Evolutionary conservation across 768 basidiomycete species (phyloP).

Genomic region (Saitozyma sp.): DNA sequence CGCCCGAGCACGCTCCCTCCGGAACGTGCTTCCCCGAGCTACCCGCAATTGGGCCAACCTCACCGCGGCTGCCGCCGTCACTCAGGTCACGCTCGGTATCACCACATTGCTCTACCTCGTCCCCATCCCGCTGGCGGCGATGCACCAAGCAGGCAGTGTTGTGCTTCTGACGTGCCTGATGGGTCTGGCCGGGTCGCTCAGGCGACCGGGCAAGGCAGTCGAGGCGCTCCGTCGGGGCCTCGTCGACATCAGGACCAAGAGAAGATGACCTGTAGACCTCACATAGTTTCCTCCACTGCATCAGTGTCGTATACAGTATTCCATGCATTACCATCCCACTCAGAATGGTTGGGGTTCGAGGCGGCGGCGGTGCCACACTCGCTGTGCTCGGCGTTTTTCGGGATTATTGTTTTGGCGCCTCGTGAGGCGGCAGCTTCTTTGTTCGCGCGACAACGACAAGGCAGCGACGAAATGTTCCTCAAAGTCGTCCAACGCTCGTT

Average conservation of each 20-base stretch:
- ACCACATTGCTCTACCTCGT: constrained; percentile 88
- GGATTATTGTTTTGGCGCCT: too few species aligned
- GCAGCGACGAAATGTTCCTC: too few species aligned
- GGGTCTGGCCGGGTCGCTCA: constrained; percentile 69
- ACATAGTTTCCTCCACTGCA: neutral
- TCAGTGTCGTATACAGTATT: constrained; percentile 2
- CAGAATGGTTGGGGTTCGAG: neutral
- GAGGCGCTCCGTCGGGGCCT: constrained; percentile 47
- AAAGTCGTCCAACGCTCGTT: too few species aligned
- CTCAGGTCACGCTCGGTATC: constrained; percentile 76
- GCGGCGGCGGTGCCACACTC: neutral
- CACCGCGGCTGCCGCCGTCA: constrained; percentile 50
- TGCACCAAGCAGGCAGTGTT: constrained; percentile 94
- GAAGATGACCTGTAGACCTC: neutral
- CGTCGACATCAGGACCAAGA: neutral
- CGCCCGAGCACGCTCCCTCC: constrained; percentile 56
- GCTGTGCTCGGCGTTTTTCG: neutral
- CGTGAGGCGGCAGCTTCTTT: too few species aligned
- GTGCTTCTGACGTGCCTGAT: constrained; percentile 78
- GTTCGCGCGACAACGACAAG: too few species aligned
- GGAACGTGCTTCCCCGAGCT: constrained; percentile 62
- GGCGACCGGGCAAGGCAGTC: constrained; percentile 69
- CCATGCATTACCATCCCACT: too few species aligned
- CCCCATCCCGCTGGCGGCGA: constrained; percentile 84
- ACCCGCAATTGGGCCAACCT: constrained; percentile 70